Conservation (phyloP, 148 eudicot species). For the Diospyros lotus region DNA sequence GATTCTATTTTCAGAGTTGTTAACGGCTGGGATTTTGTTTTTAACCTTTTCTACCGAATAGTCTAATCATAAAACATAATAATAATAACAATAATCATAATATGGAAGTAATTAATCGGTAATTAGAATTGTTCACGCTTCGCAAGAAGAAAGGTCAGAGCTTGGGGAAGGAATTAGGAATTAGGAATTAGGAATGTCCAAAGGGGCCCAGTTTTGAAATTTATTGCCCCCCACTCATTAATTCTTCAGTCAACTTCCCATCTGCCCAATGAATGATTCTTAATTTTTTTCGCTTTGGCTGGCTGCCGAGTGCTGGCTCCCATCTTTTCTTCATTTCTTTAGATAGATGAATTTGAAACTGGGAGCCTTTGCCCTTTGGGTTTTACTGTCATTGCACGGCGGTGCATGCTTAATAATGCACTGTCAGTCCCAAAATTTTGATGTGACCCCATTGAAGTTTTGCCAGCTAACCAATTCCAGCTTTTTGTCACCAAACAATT, state of each 20-base stretch:
- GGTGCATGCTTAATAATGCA: no score
- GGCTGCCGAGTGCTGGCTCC: no score
- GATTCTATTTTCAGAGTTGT: neutral
- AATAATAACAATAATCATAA: neutral
- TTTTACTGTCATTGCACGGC: no score
- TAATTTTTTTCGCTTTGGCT: neutral
- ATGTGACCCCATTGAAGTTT: no score
- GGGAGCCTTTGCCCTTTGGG: no score
- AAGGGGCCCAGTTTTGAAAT: slow-evolving; percentile 6
- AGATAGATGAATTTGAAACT: no score
- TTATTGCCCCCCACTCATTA: neutral
- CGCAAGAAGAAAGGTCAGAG: neutral
- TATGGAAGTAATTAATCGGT: neutral
- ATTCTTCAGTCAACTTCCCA: neutral
- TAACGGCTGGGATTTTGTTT: neutral
- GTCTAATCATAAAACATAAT: neutral
- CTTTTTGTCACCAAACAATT: no score
- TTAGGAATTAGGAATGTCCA: neutral
- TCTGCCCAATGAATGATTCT: neutral
- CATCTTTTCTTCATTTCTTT: no score
- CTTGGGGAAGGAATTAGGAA: neutral
- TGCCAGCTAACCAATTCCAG: no score
- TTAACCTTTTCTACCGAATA: no score
- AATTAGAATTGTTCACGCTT: neutral
- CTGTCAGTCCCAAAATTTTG: no score